These are phyloP conservation scores for Magnaporthiopsis incrustans DNA, from an alignment of 2,329 filamentous ascomycete genomes.

Conservation along the genomic window DNA sequence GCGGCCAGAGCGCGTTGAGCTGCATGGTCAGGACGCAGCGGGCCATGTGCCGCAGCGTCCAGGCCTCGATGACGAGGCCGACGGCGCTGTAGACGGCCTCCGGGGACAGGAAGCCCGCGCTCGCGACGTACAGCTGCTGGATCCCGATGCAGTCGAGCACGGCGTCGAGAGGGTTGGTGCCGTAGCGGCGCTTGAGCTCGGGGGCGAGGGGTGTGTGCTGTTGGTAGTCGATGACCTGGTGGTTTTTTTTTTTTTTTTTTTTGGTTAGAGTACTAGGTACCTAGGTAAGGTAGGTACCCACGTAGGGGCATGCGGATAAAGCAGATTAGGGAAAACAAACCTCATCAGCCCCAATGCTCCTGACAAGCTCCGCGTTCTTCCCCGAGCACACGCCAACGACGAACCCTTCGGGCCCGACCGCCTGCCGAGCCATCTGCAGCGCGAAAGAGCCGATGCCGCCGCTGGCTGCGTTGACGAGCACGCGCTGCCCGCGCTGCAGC, in stretches of 20 bases:
- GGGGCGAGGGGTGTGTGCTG: conserved; percentile 26
- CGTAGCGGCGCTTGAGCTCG: conserved; percentile 25
- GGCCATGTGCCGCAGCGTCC: conserved; percentile 16
- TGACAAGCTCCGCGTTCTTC: conserved; percentile 36
- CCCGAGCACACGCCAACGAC: conserved; percentile 41
- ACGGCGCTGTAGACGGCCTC: conserved; percentile 25
- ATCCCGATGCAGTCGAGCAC: conserved; percentile 43
- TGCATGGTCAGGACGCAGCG: conserved; percentile 26
- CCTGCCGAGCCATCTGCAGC: conserved; percentile 36
- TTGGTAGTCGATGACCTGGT: conserved; percentile 33
- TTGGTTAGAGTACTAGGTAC: too few species aligned
- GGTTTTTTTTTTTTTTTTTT: too few species aligned
- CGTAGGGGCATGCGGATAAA: background rate
- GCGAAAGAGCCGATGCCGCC: conserved; percentile 40
- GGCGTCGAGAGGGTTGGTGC: conserved; percentile 26
- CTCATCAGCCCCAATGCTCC: conserved; percentile 38
- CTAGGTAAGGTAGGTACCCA: too few species aligned
- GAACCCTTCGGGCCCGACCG: conserved; percentile 15
- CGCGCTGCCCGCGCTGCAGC: conserved; percentile 20
- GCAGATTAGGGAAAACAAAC: conserved; percentile 17
- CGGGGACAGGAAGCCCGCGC: conserved; percentile 29
- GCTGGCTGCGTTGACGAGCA: conserved; percentile 42
- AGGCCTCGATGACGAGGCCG: conserved; percentile 12
- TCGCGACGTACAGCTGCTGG: conserved; percentile 35
- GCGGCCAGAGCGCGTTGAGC: conserved; percentile 30